phyloP scores from a whole-genome alignment of 805 yeast species.

The Metahyphopichia silvanorum region DNA sequence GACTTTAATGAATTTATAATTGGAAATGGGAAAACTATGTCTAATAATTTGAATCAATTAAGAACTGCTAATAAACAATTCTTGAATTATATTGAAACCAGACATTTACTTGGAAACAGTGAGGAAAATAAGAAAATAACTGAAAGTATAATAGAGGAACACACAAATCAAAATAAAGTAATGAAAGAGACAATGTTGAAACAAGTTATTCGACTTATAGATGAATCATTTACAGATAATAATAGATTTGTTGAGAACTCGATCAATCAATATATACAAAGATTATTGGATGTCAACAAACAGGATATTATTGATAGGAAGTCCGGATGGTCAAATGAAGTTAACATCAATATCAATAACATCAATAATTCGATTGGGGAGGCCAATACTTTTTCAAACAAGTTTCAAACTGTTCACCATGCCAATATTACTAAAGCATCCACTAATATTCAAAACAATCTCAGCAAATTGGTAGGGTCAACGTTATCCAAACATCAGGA shows the following conservation, averaged over 20 bases:
- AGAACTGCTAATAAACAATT: not conserved
- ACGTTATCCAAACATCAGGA: too few species aligned
- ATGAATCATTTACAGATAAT: constrained; percentile 1
- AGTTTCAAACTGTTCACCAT: not conserved
- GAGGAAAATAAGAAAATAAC: not conserved
- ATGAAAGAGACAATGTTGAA: not conserved
- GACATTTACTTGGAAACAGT: not conserved
- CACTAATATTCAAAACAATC: not conserved
- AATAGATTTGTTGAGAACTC: not conserved
- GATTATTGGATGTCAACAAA: not conserved
- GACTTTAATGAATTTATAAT: not conserved
- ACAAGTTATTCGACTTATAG: not conserved
- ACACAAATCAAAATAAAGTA: not conserved
- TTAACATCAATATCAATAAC: not conserved
- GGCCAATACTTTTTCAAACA: not conserved
- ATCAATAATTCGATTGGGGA: not conserved
- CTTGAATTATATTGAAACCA: not conserved
- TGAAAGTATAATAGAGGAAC: not conserved
- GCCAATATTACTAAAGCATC: not conserved
- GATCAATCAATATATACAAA: not conserved
- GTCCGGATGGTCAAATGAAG: not conserved
- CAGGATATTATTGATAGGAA: not conserved
- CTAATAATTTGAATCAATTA: not conserved
- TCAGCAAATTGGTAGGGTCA: too few species aligned
- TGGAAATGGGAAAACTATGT: not conserved